Percentiles rank a stretch among this genome's conserved stretches.
These are phyloP conservation scores for Blastosporella zonata DNA, from an alignment of 1,284 basidiomycete genomes.

Conservation along the genomic window DNA sequence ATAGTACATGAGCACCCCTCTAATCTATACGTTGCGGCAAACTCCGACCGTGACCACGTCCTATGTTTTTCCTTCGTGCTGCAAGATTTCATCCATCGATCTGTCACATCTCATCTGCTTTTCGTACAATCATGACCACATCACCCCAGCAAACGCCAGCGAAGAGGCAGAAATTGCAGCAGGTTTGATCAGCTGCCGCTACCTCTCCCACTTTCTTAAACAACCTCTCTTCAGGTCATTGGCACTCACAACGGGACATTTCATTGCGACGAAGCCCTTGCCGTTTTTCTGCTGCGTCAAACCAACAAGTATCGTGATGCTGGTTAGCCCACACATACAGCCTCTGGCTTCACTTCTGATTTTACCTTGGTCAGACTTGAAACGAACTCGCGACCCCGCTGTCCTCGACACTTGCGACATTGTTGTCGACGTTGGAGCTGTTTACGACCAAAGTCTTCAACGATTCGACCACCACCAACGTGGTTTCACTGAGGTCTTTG, in stretches of 20 bases:
- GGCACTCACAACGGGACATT: slow-evolving; percentile 96
- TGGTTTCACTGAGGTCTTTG: slow-evolving; percentile 89
- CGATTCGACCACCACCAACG: slow-evolving; percentile 97
- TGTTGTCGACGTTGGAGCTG: slow-evolving; percentile 96
- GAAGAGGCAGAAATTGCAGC: slow-evolving; percentile 46
- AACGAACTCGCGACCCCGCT: slow-evolving; percentile 79
- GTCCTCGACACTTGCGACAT: slow-evolving; percentile 86
- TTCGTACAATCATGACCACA: slow-evolving; percentile 7
- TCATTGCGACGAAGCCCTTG: slow-evolving; percentile 95
- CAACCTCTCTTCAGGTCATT: slow-evolving; percentile 50
- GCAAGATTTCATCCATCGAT: slow-evolving; percentile 4
- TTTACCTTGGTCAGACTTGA: slow-evolving; percentile 51
- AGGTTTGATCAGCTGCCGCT: slow-evolving; percentile 29
- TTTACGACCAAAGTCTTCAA: slow-evolving; percentile 78
- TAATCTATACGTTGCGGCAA: slow-evolving; percentile 3
- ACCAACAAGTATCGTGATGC: slow-evolving; percentile 76
- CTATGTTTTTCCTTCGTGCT: slow-evolving; percentile 1
- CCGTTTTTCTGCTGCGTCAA: slow-evolving; percentile 86
- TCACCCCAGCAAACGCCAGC: slow-evolving; percentile 29
- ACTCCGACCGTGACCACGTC: not conserved
- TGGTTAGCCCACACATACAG: slow-evolving; percentile 40
- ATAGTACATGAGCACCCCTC: not conserved
- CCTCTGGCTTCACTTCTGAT: not conserved
- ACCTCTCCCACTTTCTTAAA: not conserved
- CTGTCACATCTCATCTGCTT: not conserved